Percentiles rank a stretch among this genome's conserved stretches.
Evolutionary conservation across 2,329 filamentous ascomycete species (phyloP).

Genomic region (Arthroderma sp.): DNA sequence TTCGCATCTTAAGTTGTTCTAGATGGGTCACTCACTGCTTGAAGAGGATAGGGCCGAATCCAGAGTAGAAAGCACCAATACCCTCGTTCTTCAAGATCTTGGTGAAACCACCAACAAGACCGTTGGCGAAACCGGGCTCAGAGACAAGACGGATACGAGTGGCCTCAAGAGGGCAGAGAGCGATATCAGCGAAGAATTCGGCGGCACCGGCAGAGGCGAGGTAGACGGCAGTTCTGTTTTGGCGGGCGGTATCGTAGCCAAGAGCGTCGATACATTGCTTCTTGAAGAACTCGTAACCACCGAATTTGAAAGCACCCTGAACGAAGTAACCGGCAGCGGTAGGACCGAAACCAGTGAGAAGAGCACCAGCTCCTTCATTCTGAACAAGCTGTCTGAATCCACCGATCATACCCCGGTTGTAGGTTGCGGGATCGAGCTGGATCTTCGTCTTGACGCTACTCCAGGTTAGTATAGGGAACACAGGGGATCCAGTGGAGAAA

Average conservation of each 20-base stretch:
- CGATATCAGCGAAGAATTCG: constrained; percentile 51
- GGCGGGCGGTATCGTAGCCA: constrained; percentile 61
- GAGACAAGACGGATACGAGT: constrained; percentile 89
- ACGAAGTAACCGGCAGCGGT: constrained; percentile 87
- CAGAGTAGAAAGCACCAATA: constrained; percentile 75
- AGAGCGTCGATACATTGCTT: constrained; percentile 70
- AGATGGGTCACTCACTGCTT: constrained; percentile 50
- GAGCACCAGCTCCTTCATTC: constrained; percentile 73
- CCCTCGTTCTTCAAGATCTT: constrained; percentile 79
- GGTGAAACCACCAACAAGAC: constrained; percentile 63
- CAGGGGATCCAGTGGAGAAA: background rate
- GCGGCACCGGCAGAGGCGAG: constrained; percentile 50
- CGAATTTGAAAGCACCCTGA: constrained; percentile 86
- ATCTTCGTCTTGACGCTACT: constrained; percentile 85
- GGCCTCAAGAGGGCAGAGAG: constrained; percentile 82
- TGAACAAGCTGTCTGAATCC: constrained; percentile 75
- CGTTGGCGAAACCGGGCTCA: constrained; percentile 70
- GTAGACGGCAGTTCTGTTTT: constrained; percentile 74
- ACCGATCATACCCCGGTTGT: constrained; percentile 77
- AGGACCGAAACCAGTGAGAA: constrained; percentile 73
- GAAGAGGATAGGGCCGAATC: constrained; percentile 77
- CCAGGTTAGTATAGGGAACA: background rate
- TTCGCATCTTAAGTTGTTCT: background rate
- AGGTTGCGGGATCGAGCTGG: constrained; percentile 78
- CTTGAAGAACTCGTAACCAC: constrained; percentile 95